phyloP scores from a whole-genome alignment of 1,284 basidiomycete genomes.

The Fistulinella cinereoalba region DNA sequence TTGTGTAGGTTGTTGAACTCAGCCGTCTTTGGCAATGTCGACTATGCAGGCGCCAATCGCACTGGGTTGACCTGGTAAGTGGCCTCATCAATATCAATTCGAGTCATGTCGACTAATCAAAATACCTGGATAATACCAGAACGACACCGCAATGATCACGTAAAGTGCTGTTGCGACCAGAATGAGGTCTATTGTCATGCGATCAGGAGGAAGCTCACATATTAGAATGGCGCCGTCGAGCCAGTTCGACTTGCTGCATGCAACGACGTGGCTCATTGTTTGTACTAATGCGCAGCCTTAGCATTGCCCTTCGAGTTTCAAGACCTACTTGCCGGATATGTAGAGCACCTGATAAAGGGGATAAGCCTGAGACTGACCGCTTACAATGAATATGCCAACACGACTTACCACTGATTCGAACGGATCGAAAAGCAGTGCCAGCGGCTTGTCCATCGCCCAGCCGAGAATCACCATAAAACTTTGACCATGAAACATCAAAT shows the following conservation, averaged over 20 bases:
- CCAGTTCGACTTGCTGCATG: conserved; percentile 86
- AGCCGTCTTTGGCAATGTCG: conserved; percentile 5
- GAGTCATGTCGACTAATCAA: neutral
- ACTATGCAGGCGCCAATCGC: conserved; percentile 15
- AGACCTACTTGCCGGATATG: conserved; percentile 29
- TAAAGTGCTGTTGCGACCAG: conserved; percentile 32
- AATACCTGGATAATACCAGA: conserved; percentile 43
- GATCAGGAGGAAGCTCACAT: conserved; percentile 40
- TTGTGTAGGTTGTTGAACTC: neutral
- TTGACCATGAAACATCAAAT: neutral
- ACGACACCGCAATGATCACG: conserved; percentile 39
- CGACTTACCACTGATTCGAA: conserved; percentile 69
- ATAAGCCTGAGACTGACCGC: conserved; percentile 10
- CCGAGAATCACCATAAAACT: conserved; percentile 65
- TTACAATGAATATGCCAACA: neutral
- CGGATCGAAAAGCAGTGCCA: conserved; percentile 76
- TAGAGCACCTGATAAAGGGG: conserved; percentile 37
- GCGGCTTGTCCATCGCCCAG: conserved; percentile 68
- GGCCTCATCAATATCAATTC: neutral
- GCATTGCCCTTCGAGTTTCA: neutral
- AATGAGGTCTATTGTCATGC: neutral
- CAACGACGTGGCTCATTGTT: conserved; percentile 78
- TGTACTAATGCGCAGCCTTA: conserved; percentile 44
- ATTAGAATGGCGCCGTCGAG: conserved; percentile 73
- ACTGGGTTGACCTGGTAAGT: conserved; percentile 25